phyloP scores from a whole-genome alignment of 306 rosid genomes.

The Adenanthera pavonina region DNA sequence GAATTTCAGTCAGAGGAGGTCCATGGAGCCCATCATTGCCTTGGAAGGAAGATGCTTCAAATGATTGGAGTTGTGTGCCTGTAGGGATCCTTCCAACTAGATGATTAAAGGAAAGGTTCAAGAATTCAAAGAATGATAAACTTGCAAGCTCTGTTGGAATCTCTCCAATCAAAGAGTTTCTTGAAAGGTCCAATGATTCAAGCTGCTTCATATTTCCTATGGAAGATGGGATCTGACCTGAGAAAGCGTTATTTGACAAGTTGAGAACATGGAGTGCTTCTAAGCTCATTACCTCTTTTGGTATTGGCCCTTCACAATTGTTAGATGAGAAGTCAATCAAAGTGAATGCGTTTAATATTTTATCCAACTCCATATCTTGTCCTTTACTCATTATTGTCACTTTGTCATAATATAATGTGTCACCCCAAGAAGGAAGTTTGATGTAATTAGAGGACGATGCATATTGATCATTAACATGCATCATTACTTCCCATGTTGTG shows the following conservation, averaged over 20 bases:
- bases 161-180: conserved; percentile 30
- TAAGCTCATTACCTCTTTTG: conserved; percentile 42
- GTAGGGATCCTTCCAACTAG: conserved; percentile 40
- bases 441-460: too few relatives aligned
- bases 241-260: conserved; percentile 46
- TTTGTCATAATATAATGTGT: too few relatives aligned
- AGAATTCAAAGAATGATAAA: conserved; percentile 35
- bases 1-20: neutral
- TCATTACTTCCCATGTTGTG: conserved; percentile 29
- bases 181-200: conserved; percentile 53
- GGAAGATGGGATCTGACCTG: conserved; percentile 42
- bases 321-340: conserved; percentile 50
- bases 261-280: conserved; percentile 27
- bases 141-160: conserved; percentile 34
- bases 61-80: conserved; percentile 31
- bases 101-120: conserved; percentile 45
- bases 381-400: conserved; percentile 44
- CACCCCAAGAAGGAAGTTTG: too few relatives aligned
- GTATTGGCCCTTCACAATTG: conserved; percentile 42
- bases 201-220: conserved; percentile 30
- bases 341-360: conserved; percentile 25
- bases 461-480: neutral
- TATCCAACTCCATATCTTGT: conserved; percentile 21
- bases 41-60: neutral
- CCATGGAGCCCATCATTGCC: conserved; percentile 15